Conservation (phyloP, 805 yeast species). For the Jamesozyma piceae region DNA sequence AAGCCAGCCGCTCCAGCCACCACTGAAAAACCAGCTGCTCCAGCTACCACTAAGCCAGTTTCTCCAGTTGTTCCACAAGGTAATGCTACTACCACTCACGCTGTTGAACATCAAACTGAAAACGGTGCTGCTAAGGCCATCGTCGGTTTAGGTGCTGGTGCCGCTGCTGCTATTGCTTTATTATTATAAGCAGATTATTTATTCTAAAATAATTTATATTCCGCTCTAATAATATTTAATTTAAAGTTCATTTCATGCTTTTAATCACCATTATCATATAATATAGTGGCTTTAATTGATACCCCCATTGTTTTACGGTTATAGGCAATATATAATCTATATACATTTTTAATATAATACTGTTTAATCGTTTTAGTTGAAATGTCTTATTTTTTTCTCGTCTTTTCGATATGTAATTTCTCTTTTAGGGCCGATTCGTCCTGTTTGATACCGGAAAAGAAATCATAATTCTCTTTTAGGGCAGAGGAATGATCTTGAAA, state of each 20-base stretch:
- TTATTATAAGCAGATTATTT: conserved; percentile 8
- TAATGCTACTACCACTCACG: background rate
- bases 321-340: background rate
- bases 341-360: background rate
- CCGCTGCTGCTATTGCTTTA: conserved; percentile 14
- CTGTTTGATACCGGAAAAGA: too few relatives aligned
- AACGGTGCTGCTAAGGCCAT: conserved; percentile 17
- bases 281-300: too few relatives aligned
- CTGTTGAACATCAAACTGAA: conserved; percentile 9
- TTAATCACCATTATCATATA: too few relatives aligned
- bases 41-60: background rate
- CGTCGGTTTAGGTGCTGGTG: conserved; percentile 18
- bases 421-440: too few relatives aligned
- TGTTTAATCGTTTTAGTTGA: too few relatives aligned
- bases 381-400: background rate
- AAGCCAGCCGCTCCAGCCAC: conserved; percentile 10
- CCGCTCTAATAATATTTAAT: too few relatives aligned
- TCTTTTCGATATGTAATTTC: too few relatives aligned
- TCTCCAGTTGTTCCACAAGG: background rate
- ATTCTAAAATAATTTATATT: background rate
- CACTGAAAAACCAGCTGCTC: conserved; percentile 8
- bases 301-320: background rate
- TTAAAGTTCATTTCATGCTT: too few relatives aligned
- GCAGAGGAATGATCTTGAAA: too few relatives aligned
- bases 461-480: too few relatives aligned